phyloP scores from a whole-genome alignment of 192 early-diverging fungal species.

The Spizellomyces sp. region DNA sequence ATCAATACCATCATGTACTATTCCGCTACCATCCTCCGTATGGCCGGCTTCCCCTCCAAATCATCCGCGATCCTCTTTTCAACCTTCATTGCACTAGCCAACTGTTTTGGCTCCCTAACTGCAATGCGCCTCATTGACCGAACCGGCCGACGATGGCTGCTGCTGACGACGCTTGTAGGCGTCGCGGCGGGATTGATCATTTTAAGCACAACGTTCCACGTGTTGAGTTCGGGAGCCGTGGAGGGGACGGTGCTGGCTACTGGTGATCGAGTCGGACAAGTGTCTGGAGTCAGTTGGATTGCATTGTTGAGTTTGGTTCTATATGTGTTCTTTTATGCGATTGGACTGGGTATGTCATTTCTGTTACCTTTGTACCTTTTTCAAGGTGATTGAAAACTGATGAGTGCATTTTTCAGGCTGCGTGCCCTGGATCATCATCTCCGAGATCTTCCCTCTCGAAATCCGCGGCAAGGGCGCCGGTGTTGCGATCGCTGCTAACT shows the following conservation, averaged over 20 bases:
- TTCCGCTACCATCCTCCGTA: conserved; percentile 16
- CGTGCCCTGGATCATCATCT: conserved; percentile 17
- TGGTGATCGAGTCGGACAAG: not conserved
- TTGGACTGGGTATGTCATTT: conserved; percentile 3
- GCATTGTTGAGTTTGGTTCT: conserved; percentile 3
- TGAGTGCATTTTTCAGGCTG: conserved; percentile 4
- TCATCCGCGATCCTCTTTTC: conserved; percentile 17
- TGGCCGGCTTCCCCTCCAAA: conserved; percentile 5
- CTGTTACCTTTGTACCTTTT: not conserved
- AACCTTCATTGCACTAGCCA: conserved; percentile 12
- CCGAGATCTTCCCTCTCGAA: conserved; percentile 18
- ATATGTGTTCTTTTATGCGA: conserved; percentile 12
- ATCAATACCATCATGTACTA: conserved; percentile 20
- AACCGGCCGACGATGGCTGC: conserved; percentile 2
- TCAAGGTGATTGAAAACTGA: not conserved
- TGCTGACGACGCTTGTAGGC: conserved; percentile 8
- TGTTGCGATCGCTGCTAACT: conserved; percentile 10
- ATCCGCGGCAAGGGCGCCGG: conserved; percentile 21
- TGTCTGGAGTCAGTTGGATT: not conserved
- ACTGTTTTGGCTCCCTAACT: not conserved
- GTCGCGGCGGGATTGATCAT: not conserved
- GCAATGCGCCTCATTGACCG: conserved; percentile 11
- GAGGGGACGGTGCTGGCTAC: not conserved
- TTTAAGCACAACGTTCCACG: not conserved
- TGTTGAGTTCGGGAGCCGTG: not conserved